Conservation (phyloP, 2,329 filamentous ascomycete species). For the Pseudogymnoascus sp. region DNA sequence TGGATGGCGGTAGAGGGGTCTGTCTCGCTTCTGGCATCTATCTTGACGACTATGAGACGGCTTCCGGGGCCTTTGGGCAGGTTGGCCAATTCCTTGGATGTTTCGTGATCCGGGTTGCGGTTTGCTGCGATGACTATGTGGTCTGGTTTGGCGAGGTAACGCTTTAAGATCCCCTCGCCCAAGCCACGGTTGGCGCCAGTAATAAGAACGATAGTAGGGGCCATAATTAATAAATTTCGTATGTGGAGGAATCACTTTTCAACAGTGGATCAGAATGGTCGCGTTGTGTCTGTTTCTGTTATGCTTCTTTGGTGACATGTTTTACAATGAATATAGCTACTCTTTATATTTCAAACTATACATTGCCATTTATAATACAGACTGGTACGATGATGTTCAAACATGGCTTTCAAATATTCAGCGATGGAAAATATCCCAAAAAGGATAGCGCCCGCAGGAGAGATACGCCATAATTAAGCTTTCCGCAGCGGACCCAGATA, state of each 20-base stretch:
- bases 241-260: neutral
- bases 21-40: slow-evolving; percentile 25
- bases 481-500: neutral
- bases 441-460: neutral
- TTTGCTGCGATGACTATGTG: slow-evolving; percentile 33
- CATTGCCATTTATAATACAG: slow-evolving; percentile 1
- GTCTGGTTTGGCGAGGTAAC: slow-evolving; percentile 30
- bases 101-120: slow-evolving; percentile 26
- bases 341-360: neutral
- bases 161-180: slow-evolving; percentile 24
- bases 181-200: slow-evolving; percentile 30
- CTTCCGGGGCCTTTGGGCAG: slow-evolving; percentile 26
- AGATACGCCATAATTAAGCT: neutral
- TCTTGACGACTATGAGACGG: slow-evolving; percentile 27
- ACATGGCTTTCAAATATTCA: neutral
- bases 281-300: neutral
- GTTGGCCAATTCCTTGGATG: slow-evolving; percentile 24
- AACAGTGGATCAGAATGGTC: neutral
- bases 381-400: neutral
- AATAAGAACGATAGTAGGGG: slow-evolving; percentile 22
- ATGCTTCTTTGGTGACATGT: neutral
- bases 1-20: slow-evolving; percentile 26
- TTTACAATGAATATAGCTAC: neutral
- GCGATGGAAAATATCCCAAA: neutral
- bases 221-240: neutral